Base-by-base conservation (phyloP, 2,329 filamentous ascomycete genomes). In the Phialemonium atrogriseum region DNA sequence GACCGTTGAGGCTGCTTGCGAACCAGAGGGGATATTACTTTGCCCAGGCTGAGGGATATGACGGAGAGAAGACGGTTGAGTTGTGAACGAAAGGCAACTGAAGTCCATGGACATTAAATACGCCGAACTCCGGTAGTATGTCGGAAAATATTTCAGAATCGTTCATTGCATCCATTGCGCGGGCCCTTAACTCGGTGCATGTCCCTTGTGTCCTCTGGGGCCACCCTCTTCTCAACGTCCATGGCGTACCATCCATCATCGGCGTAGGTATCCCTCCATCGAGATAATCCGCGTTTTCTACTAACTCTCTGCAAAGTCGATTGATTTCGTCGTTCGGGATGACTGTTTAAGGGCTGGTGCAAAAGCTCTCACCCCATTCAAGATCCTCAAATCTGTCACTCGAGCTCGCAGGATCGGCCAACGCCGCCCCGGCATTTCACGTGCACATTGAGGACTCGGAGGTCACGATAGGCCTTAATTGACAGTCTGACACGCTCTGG, bases 11-110 rank as follows among this genome's bases (percentile, higher is more conserved):
- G n/a, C 18, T 45, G 14, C 24, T 36, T 14, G 39, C 44, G 5
- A 50, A 50, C 26, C 48, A 50, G 32, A 30, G 42, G 6, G 45
- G 48, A 4, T 46, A 46, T 29, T 42, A 40, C 8, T 62, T 59
- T 42, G 38, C 49, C 2, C 58, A 60, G 36, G 44, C 57, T 2
- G 30, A 40, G 6, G 54, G 44, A 2, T 65, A 55, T 33, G 50
- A 62, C 24, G 32, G 27, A 4, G 45, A 39, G 10, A 59, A 54
- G 36, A 41, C 30, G 21, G 21, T 23, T 23, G 21, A 23, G 21
- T 9, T 23, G 21, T 23, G 21, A n/a, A n/a, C n/a, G n/a, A n/a
- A n/a, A n/a, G n/a, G n/a, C n/a, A n/a, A n/a, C n/a, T n/a, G n/a
- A n/a, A n/a, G n/a, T n/a, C n/a, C n/a, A n/a, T n/a, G n/a, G n/a